Evolutionary conservation across 2,329 filamentous ascomycete species (phyloP).

Genomic region (Fusarium nygamai): DNA sequence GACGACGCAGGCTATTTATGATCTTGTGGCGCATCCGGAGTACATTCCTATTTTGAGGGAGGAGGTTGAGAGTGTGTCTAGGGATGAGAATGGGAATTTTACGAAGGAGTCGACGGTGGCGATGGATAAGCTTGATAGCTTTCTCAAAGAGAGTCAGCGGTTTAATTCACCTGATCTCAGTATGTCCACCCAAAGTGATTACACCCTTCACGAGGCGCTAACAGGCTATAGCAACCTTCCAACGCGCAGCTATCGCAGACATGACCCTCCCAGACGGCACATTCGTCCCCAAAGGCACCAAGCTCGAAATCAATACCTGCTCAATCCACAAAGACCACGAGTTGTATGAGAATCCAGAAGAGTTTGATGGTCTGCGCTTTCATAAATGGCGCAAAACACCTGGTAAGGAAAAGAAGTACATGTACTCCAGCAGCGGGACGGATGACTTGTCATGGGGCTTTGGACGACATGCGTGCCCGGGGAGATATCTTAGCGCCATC

Average conservation of each 20-base stretch:
- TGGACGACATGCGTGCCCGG: slow-evolving; percentile 32
- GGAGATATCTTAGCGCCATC: slow-evolving; percentile 20
- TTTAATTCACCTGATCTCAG: slow-evolving; percentile 34
- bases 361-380: slow-evolving; percentile 31
- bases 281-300: slow-evolving; percentile 28
- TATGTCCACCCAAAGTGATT: rapidly evolving
- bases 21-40: slow-evolving; percentile 31
- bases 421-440: slow-evolving; percentile 18
- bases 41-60: slow-evolving; percentile 17
- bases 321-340: slow-evolving; percentile 22
- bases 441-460: slow-evolving; percentile 22
- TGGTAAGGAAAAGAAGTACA: slow-evolving; percentile 17
- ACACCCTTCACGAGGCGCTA: rapidly evolving
- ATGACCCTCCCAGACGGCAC: slow-evolving; percentile 24
- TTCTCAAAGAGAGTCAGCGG: slow-evolving; percentile 38
- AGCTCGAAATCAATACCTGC: slow-evolving; percentile 32
- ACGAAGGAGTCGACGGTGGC: not conserved
- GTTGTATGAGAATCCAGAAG: slow-evolving; percentile 2
- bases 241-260: not conserved
- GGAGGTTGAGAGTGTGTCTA: not conserved
- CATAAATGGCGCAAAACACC: slow-evolving; percentile 18
- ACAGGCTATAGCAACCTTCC: not conserved
- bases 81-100: not conserved
- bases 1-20: slow-evolving; percentile 31
- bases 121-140: slow-evolving; percentile 36